phyloP scores from a whole-genome alignment of 2,329 filamentous ascomycete genomes.

The Colletotrichum sp. region DNA sequence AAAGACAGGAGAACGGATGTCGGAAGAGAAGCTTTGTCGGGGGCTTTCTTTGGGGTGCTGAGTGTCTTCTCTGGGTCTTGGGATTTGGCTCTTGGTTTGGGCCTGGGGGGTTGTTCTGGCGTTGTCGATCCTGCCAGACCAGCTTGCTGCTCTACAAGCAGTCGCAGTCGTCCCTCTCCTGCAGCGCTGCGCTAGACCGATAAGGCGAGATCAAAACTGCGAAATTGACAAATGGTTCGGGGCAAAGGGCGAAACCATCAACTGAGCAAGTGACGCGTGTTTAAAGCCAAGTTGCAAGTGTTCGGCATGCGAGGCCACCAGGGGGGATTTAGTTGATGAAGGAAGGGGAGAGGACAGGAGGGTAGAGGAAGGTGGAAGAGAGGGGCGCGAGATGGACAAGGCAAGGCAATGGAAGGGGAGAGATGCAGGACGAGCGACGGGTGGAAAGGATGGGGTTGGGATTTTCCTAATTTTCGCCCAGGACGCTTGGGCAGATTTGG shows the following conservation, averaged over 20 bases:
- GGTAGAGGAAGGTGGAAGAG: slow-evolving; percentile 3
- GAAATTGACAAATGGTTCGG: slow-evolving; percentile 21
- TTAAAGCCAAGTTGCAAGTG: slow-evolving; percentile 7
- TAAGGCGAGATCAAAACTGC: slow-evolving; percentile 8
- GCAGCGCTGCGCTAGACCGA: slow-evolving; percentile 22
- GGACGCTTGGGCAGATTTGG: slow-evolving; percentile 23
- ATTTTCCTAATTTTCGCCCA: slow-evolving; percentile 27
- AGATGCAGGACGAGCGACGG: slow-evolving; percentile 5
- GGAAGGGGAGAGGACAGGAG: background rate
- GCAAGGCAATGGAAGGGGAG: slow-evolving; percentile 13
- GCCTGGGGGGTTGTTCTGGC: background rate
- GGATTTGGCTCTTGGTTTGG: background rate
- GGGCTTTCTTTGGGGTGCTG: background rate
- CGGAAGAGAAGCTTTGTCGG: slow-evolving; percentile 3
- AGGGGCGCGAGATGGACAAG: slow-evolving; percentile 6
- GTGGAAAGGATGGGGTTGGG: slow-evolving; percentile 29
- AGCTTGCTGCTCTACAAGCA: background rate
- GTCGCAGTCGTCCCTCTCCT: background rate
- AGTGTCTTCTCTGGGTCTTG: background rate
- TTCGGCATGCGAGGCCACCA: slow-evolving; percentile 19
- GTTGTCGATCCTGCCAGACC: slow-evolving; percentile 16
- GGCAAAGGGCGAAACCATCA: slow-evolving; percentile 20
- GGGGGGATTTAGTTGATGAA: slow-evolving; percentile 7
- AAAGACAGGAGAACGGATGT: slow-evolving; percentile 2
- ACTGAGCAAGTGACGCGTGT: slow-evolving; percentile 7